Conservation (phyloP, 106 monocot species). For the Vanilla planifolia region DNA sequence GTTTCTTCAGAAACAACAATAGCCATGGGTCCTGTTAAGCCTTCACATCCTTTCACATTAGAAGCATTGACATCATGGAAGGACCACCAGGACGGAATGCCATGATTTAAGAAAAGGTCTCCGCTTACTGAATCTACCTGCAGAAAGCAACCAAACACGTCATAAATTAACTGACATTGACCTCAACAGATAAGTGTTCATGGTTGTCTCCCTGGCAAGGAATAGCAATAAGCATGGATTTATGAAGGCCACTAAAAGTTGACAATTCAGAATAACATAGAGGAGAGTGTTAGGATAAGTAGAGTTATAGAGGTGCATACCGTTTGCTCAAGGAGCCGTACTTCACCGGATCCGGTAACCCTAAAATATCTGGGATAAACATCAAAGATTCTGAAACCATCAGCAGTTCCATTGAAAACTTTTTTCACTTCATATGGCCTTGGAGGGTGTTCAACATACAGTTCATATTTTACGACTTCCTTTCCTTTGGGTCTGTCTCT, state of each 20-base stretch:
- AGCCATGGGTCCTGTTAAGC: constrained; percentile 78
- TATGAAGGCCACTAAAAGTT: too few species aligned
- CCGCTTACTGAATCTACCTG: constrained; percentile 65
- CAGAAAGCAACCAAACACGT: constrained; percentile 5
- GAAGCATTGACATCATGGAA: constrained; percentile 54
- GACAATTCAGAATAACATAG: not conserved
- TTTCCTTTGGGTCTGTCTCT: constrained; percentile 97
- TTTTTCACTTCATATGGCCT: constrained; percentile 36
- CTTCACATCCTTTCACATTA: constrained; percentile 47
- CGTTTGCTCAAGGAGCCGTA: constrained; percentile 60
- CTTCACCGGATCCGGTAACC: constrained; percentile 96
- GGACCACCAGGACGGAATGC: constrained; percentile 82
- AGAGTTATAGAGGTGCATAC: too few species aligned
- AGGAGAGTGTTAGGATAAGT: not conserved
- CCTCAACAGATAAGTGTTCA: too few species aligned
- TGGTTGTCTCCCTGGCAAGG: too few species aligned
- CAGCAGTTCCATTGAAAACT: constrained; percentile 62
- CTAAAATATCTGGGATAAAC: constrained; percentile 78
- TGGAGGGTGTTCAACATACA: constrained; percentile 23
- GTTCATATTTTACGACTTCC: constrained; percentile 86
- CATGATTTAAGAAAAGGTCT: constrained; percentile 51
- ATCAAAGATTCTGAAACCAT: constrained; percentile 46
- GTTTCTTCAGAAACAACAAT: constrained; percentile 96
- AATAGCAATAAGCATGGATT: too few species aligned
- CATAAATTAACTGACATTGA: too few species aligned